Conservation (phyloP, 768 basidiomycete species). For the Austroboletus eburneus region DNA sequence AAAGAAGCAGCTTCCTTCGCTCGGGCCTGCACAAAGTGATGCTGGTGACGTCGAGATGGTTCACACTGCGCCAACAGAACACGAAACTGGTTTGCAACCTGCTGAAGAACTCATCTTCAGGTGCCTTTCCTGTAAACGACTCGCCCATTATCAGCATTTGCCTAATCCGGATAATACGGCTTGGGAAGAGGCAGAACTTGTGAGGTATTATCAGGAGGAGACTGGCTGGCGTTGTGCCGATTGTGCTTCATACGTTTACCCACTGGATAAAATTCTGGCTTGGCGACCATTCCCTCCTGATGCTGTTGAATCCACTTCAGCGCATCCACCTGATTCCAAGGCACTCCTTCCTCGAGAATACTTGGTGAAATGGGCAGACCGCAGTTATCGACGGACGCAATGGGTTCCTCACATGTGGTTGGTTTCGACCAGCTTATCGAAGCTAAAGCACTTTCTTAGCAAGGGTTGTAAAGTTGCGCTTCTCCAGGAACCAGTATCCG, state of each 20-base stretch:
- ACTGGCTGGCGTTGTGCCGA: conserved; percentile 70
- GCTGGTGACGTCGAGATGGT: conserved; percentile 35
- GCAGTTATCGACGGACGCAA: conserved; percentile 73
- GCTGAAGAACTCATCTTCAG: conserved; percentile 63
- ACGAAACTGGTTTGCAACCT: conserved; percentile 17
- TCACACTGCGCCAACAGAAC: conserved; percentile 18
- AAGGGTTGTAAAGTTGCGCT: conserved; percentile 68
- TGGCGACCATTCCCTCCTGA: conserved; percentile 81
- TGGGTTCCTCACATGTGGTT: conserved; percentile 97
- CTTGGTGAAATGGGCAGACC: conserved; percentile 81
- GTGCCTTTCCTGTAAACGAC: conserved; percentile 78
- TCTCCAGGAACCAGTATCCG: conserved; percentile 42
- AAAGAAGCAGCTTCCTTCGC: conserved; percentile 14
- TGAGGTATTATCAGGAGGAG: conserved; percentile 53
- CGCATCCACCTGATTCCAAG: conserved; percentile 50
- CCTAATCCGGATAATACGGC: conserved; percentile 40
- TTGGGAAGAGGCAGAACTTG: conserved; percentile 42
- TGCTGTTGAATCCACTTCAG: conserved; percentile 49
- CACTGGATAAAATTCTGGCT: conserved; percentile 81
- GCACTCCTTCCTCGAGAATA: conserved; percentile 79
- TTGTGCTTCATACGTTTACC: conserved; percentile 67
- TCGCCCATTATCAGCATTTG: conserved; percentile 78
- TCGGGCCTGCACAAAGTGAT: conserved; percentile 7
- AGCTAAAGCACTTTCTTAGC: conserved; percentile 73
- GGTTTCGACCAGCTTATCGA: conserved; percentile 55